Percentiles rank a stretch among this genome's conserved stretches.
These are phyloP conservation scores for Stachybotrys elegans DNA, from an alignment of 2,329 filamentous ascomycete genomes.

Conservation along the genomic window DNA sequence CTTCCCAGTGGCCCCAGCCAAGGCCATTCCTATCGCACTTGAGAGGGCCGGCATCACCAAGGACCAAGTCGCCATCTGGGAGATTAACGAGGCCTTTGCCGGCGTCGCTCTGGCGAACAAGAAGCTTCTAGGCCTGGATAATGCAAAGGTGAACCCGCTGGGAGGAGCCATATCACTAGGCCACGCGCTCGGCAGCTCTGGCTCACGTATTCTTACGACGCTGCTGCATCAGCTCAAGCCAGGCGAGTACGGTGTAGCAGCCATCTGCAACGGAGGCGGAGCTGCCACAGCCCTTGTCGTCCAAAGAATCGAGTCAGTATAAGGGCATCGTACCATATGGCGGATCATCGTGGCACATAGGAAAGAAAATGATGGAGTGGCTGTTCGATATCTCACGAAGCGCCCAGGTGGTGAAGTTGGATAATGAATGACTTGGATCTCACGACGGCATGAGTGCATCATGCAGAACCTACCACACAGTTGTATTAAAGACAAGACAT, in stretches of 20 bases:
- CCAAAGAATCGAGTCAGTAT: conserved; percentile 66
- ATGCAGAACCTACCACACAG: too few relatives aligned
- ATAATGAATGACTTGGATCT: too few relatives aligned
- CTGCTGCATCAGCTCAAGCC: conserved; percentile 86
- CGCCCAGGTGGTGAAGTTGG: too few relatives aligned
- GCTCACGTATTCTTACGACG: conserved; percentile 84
- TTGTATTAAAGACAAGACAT: too few relatives aligned
- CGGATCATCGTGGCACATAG: too few relatives aligned
- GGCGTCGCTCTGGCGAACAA: conserved; percentile 92
- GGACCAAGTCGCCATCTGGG: conserved; percentile 90
- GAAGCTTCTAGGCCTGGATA: conserved; percentile 79
- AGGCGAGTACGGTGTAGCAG: conserved; percentile 90
- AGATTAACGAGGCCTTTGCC: conserved; percentile 98
- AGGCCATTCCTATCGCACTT: conserved; percentile 86
- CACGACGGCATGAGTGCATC: too few relatives aligned
- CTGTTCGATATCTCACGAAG: too few relatives aligned
- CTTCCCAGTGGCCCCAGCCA: conserved; percentile 88
- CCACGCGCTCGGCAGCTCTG: conserved; percentile 89
- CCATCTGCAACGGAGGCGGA: conserved; percentile 95
- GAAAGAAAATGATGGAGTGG: too few relatives aligned
- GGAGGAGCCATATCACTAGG: conserved; percentile 90
- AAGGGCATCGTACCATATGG: too few relatives aligned
- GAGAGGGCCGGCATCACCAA: conserved; percentile 85
- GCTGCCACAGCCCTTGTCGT: conserved; percentile 89
- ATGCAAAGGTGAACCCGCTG: conserved; percentile 77